Percentiles rank a stretch among this genome's conserved stretches.
These are phyloP conservation scores for Trichosanthes truncata DNA, from an alignment of 306 rosid genomes.

Conservation along the genomic window DNA sequence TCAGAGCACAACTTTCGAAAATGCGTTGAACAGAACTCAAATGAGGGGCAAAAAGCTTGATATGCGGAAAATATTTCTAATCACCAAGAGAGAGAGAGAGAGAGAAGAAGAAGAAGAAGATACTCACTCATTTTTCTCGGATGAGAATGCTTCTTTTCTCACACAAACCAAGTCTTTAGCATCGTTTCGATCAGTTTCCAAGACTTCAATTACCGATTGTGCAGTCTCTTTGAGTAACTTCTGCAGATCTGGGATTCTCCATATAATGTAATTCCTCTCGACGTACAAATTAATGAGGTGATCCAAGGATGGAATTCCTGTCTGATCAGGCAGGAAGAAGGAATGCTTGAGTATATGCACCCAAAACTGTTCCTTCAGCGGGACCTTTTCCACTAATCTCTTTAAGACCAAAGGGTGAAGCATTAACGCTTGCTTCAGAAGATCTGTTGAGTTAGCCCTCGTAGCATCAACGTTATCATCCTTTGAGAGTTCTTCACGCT, in stretches of 20 bases:
- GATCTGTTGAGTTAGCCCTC: conserved; percentile 61
- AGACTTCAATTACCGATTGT: conserved; percentile 50
- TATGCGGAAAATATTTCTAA: background rate
- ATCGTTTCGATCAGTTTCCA: conserved; percentile 45
- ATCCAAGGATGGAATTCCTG: conserved; percentile 61
- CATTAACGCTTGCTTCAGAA: conserved; percentile 95
- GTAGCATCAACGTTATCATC: conserved; percentile 21
- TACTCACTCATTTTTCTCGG: conserved; percentile 86
- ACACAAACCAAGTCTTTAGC: conserved; percentile 80
- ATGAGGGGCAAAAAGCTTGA: background rate
- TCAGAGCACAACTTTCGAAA: background rate
- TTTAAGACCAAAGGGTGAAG: conserved; percentile 81
- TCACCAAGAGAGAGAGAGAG: background rate
- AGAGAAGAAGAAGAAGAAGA: conserved; percentile 2
- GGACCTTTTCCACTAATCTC: conserved; percentile 76
- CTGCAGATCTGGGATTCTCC: conserved; percentile 93
- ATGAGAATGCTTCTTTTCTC: conserved; percentile 84
- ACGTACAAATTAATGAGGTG: conserved; percentile 75
- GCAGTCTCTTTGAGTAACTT: conserved; percentile 60
- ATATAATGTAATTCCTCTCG: conserved; percentile 74
- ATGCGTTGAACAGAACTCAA: background rate
- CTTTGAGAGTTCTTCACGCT: conserved; percentile 35
- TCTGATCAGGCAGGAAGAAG: conserved; percentile 61
- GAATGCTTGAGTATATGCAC: conserved; percentile 43
- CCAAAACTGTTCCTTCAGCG: conserved; percentile 80